A percentile compares a stretch with the other conserved stretches of the same genome.
Conservation (phyloP, 768 basidiomycete species). For the Amanita phalloides region DNA sequence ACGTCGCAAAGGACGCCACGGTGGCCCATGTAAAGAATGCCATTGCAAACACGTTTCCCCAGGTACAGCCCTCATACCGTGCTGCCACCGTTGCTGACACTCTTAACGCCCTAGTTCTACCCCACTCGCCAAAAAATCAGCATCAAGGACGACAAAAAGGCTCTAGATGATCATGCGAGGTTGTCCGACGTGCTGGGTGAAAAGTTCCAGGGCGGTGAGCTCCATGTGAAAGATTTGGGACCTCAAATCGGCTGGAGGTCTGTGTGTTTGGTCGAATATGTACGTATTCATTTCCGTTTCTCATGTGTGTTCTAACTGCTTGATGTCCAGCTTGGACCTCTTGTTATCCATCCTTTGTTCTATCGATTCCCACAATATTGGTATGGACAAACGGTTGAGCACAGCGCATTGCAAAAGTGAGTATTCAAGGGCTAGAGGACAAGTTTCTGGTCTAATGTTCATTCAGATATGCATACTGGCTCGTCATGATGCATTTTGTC, state of each 20-base stretch:
- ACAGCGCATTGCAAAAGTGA: slow-evolving; percentile 72
- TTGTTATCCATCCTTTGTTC: slow-evolving; percentile 80
- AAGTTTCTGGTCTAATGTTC: slow-evolving; percentile 3
- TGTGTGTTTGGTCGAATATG: slow-evolving; percentile 93
- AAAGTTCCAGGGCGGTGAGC: slow-evolving; percentile 45
- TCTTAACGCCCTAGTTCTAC: slow-evolving; percentile 41
- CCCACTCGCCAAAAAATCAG: slow-evolving; percentile 64
- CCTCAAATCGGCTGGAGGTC: slow-evolving; percentile 83
- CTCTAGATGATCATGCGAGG: slow-evolving; percentile 52
- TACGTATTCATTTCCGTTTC: slow-evolving; percentile 27
- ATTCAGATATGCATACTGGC: slow-evolving; percentile 48
- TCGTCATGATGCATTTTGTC: slow-evolving; percentile 78
- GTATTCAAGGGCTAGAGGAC: slow-evolving; percentile 7
- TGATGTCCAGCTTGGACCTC: slow-evolving; percentile 59
- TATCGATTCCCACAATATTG: slow-evolving; percentile 61
- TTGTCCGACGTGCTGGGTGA: slow-evolving; percentile 40
- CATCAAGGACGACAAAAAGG: slow-evolving; percentile 47
- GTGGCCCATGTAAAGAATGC: slow-evolving; percentile 60
- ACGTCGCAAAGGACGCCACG: slow-evolving; percentile 40
- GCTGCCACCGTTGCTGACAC: neutral
- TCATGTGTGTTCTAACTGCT: neutral
- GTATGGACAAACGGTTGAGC: slow-evolving; percentile 61
- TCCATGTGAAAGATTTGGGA: slow-evolving; percentile 84
- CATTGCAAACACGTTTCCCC: slow-evolving; percentile 33
- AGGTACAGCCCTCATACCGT: slow-evolving; percentile 10